Evolutionary conservation across 106 monocot species (phyloP).

Genomic region (Ottelia alismoides): DNA sequence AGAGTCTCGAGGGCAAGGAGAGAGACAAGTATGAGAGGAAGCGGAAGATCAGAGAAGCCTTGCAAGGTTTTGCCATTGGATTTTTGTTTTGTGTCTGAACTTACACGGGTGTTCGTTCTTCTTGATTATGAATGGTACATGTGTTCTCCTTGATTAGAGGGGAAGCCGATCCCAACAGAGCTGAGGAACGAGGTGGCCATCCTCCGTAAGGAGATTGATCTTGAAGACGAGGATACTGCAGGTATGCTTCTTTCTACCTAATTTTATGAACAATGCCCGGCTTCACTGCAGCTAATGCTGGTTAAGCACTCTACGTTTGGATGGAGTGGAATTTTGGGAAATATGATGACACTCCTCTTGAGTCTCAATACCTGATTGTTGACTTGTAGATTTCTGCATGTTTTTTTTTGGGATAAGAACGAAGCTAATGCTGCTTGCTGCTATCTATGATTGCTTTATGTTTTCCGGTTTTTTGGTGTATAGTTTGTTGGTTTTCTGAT

Average conservation of each 20-base stretch:
- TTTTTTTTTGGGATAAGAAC: no score
- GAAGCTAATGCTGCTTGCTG: no score
- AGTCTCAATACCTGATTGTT: no score
- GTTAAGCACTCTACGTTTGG: no score
- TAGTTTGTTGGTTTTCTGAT: no score
- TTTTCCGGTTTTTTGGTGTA: no score
- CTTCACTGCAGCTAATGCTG: no score
- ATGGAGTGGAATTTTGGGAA: no score
- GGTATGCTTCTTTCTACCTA: slow-evolving; percentile 3
- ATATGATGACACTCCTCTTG: no score
- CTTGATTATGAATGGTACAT: neutral
- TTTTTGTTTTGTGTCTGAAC: neutral
- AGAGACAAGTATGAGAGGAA: slow-evolving; percentile 68
- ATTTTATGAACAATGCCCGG: no score
- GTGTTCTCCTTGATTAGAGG: slow-evolving; percentile 19
- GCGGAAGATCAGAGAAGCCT: slow-evolving; percentile 54
- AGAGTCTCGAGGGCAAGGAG: slow-evolving; percentile 70
- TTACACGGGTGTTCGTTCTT: neutral
- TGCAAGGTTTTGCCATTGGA: slow-evolving; percentile 23
- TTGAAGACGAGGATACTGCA: slow-evolving; percentile 58
- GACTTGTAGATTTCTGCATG: no score
- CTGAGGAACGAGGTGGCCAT: slow-evolving; percentile 61
- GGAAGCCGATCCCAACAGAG: slow-evolving; percentile 81
- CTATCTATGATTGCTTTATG: no score
- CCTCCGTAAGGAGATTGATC: slow-evolving; percentile 55